Percentiles rank a stretch among this genome's conserved stretches.
Evolutionary conservation across 768 basidiomycete genomes (phyloP).

Genomic region (Cystobasidium tubakii): DNA sequence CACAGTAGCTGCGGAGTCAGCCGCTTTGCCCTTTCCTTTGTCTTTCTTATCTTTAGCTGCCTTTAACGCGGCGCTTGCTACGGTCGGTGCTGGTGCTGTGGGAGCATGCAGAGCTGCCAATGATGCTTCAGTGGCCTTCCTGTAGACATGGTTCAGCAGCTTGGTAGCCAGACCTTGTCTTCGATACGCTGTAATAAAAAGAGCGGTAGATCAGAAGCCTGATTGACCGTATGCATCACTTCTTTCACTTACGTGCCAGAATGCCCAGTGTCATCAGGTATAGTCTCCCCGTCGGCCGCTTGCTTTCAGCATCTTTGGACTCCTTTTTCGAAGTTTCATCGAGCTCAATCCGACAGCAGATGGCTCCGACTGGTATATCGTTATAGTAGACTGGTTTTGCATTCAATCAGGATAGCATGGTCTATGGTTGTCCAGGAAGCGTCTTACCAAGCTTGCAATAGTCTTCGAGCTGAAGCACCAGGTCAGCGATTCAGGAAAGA

Average conservation of each 20-base stretch:
- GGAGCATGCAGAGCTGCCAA: conserved; percentile 15
- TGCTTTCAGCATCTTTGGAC: conserved; percentile 44
- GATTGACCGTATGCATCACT: conserved; percentile 1
- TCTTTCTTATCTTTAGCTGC: conserved; percentile 34
- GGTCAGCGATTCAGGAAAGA: conserved; percentile 50
- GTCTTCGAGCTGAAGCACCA: conserved; percentile 58
- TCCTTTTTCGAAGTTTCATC: not conserved
- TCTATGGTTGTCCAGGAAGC: too few species aligned
- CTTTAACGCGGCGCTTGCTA: not conserved
- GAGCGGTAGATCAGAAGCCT: too few species aligned
- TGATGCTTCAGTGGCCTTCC: conserved; percentile 42
- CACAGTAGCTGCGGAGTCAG: not conserved
- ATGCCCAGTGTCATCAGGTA: conserved; percentile 92
- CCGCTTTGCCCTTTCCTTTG: conserved; percentile 36
- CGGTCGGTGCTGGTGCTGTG: not conserved
- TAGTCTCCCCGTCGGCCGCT: conserved; percentile 47
- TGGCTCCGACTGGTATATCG: conserved; percentile 81
- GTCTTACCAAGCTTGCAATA: conserved; percentile 82
- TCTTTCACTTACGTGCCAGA: conserved; percentile 57
- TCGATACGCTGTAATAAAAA: conserved; percentile 60
- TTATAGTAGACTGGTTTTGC: conserved; percentile 93
- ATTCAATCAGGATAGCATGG: too few species aligned
- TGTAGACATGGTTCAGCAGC: conserved; percentile 63
- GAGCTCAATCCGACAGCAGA: conserved; percentile 76
- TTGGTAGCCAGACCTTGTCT: conserved; percentile 69